Percentiles rank a stretch among this genome's conserved stretches.
Conservation (phyloP, 2,329 filamentous ascomycete genomes). For the Hirsutella minnesotensis region DNA sequence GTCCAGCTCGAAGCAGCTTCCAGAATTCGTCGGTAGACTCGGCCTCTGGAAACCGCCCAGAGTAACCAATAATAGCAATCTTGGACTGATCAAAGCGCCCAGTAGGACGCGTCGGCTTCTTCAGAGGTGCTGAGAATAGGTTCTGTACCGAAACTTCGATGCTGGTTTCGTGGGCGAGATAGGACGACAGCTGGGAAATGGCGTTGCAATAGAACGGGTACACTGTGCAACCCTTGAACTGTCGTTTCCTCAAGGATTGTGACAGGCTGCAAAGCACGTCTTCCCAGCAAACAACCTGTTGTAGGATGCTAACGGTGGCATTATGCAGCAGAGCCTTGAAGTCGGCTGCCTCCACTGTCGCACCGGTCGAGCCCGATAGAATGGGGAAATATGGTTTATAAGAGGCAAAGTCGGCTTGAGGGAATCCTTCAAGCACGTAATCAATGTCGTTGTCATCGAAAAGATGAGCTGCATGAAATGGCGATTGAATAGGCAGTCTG, state of each 20-base stretch:
- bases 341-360: neutral
- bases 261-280: neutral
- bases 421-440: neutral
- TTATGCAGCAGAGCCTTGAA: neutral
- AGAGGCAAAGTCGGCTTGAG: neutral
- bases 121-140: neutral
- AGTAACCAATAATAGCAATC: slow-evolving; percentile 62
- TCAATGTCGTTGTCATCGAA: slow-evolving; percentile 5
- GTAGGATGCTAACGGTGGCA: neutral
- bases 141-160: neutral
- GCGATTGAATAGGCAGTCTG: slow-evolving; percentile 10
- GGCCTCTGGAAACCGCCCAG: slow-evolving; percentile 27
- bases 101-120: neutral
- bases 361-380: neutral
- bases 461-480: slow-evolving; percentile 13
- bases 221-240: neutral
- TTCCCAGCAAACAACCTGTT: neutral
- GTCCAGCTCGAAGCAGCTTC: slow-evolving; percentile 53
- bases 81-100: slow-evolving; percentile 3
- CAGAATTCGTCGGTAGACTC: slow-evolving; percentile 31
- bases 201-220: slow-evolving; percentile 2
- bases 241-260: neutral
- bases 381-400: neutral
- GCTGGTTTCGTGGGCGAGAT: neutral
- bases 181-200: neutral